Base-by-base conservation (phyloP, 1,139 yeast genomes). In the Kurtzmaniella quercitrusa region DNA sequence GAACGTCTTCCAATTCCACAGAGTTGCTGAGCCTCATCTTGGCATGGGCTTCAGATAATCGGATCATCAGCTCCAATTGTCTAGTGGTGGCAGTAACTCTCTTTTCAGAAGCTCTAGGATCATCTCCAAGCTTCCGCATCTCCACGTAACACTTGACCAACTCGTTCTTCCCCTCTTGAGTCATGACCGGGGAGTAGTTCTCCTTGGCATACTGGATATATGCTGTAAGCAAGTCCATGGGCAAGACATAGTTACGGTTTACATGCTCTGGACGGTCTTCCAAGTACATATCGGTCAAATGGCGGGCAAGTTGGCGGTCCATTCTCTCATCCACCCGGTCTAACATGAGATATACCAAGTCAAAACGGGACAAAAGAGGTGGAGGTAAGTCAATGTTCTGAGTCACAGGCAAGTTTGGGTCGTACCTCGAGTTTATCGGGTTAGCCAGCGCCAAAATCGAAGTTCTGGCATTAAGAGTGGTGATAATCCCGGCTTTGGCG, bases 21-120 rank as follows among this genome's bases (percentile, higher is more conserved):
- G 59, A 62, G 1, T 74, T 66, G 1, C 93, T 78, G 38, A 93
- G 72, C 54, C 96, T 80, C 96, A 94, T 87, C 65, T 90, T 91
- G 2, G 99, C 98, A 61, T 93, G 98, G 0, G 98, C 98, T 65
- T 93, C 98, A 0, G 95, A 68, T 41, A 93, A 72, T 59, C 99
- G 82, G 54, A 91, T 90, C 96, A 93, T 89, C 48, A 95, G 85
- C 65, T 93, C 98, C 48, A 93, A 72, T 62, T 94, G 98, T 66
- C 99, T 80, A 1, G 99, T 93, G 1, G 99, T 93, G 4, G 99
- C 99, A 1, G 99, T 93, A 52, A 93, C 88, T 56, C 99, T 76
- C 66, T 85, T 86, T 53, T 93, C 98, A 6, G 90, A 75, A 1
- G 91, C 73, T 49, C 96, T 75, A 11, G 86, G 79, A 59, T 91